Conservation (phyloP, 1,284 basidiomycete genomes). For the Thelephora terrestris region DNA sequence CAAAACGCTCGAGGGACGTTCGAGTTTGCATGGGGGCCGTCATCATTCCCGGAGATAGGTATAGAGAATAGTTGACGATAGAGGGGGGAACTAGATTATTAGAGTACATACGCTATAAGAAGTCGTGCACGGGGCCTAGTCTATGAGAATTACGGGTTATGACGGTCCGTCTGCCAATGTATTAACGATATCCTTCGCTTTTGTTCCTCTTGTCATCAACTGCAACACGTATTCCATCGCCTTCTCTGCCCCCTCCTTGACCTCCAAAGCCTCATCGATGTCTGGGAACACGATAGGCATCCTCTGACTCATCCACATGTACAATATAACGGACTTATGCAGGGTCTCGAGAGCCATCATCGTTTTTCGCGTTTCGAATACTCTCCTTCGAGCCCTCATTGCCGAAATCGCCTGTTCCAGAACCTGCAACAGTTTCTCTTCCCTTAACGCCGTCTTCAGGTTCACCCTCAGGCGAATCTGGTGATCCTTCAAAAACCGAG, state of each 20-base stretch:
- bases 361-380: constrained; percentile 21
- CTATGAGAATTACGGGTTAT: too few species aligned
- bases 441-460: constrained; percentile 16
- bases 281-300: constrained; percentile 66
- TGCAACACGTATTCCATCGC: constrained; percentile 60
- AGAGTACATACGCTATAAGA: too few species aligned
- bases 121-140: too few species aligned
- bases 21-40: too few species aligned
- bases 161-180: too few species aligned
- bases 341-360: constrained; percentile 58
- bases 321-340: constrained; percentile 76
- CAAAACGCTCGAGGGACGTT: background rate
- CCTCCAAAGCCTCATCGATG: constrained; percentile 34
- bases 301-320: constrained; percentile 85
- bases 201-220: constrained; percentile 17
- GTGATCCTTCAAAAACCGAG: constrained; percentile 18
- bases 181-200: background rate
- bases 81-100: too few species aligned
- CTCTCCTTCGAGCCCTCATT: constrained; percentile 3
- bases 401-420: constrained; percentile 5
- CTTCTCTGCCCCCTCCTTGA: constrained; percentile 61
- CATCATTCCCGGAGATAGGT: too few species aligned
- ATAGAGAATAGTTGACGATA: too few species aligned
- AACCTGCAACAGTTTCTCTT: constrained; percentile 6
- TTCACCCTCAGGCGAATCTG: constrained; percentile 14